These are phyloP conservation scores for Parmales sp. DNA, from an alignment of 108 stramenopile species.

Conservation along the genomic window DNA sequence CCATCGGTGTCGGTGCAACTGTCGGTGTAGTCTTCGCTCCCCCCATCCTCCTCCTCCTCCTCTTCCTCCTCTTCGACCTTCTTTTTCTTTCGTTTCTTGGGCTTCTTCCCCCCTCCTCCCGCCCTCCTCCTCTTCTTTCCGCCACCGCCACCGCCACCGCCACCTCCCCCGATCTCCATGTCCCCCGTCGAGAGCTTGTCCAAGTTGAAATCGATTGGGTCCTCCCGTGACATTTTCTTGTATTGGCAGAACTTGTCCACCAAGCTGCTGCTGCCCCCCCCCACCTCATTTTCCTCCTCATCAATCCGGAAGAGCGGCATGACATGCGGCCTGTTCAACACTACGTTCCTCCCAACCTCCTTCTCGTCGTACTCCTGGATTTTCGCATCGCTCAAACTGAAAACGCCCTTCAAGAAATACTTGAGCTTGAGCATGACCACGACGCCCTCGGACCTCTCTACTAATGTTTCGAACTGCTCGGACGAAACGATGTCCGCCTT, in stretches of 20 bases:
- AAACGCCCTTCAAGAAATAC: neutral
- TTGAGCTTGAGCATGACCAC: slow-evolving; percentile 7
- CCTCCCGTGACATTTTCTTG: neutral
- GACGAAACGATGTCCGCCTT: neutral
- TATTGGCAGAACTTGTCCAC: neutral
- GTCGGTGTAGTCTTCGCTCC: neutral
- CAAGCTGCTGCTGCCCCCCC: neutral
- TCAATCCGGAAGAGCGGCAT: slow-evolving; percentile 1
- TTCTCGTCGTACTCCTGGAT: neutral
- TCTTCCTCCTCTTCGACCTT: neutral
- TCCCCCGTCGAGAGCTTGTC: neutral
- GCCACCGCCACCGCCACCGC: neutral
- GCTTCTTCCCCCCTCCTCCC: neutral
- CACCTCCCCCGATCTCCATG: neutral
- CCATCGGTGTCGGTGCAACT: neutral
- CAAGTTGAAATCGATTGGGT: neutral
- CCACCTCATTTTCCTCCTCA: no score
- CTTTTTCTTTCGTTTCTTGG: neutral
- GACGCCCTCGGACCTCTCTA: neutral
- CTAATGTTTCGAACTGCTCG: neutral
- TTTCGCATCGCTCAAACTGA: neutral
- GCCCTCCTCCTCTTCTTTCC: neutral
- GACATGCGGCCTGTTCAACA: neutral
- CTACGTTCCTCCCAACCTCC: neutral
- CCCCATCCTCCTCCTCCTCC: neutral